Evolutionary conservation across 306 rosid genomes (phyloP), one percentile per base, ranked within the genome.

Genomic region (Cyamopsis tetragonoloba): DNA sequence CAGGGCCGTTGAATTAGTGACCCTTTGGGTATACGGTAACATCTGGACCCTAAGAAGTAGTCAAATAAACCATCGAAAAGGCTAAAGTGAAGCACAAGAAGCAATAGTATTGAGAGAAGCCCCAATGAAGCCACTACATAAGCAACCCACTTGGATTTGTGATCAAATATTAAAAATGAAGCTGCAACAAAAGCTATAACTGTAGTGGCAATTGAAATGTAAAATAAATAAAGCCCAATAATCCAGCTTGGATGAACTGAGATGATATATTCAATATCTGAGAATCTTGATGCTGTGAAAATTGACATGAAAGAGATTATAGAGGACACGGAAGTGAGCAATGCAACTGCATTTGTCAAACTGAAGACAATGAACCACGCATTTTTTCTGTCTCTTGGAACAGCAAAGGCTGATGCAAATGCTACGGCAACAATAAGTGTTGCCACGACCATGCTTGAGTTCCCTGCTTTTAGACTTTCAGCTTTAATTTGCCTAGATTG

Each of bases 151-250:
- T 5, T 41, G 13, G 26, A 10, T 14, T 0, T 23, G 14, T 23
- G 5, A 13, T 61, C 24, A 49, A 72, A 72, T 35, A 72, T 49
- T 6, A 72, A 7, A 62, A 72, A 49, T 3, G 51, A 23, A 4
- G 63, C 63, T 17, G 46, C 64, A 2, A 5, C n/a, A 24, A 72
- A 72, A 23, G 63, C 71, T 4, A 3, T 1, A 4, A 72, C 18
- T 56, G 62, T 61, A 22, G 54, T 5, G 4, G 2, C 10, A 23
- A 61, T 28, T 1, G 70, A 49, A 7, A 48, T 2, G 2, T 23
- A 7, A n/a, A 72, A 42, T 2, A 42, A 14, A 0, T 1, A n/a
- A 31, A 7, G 23, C 4, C 62, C 64, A 23, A 38, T 1, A 53
- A 18, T 26, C 63, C 32, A 44, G 37, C 26, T 32, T 0, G 38